Percentiles rank a stretch among this genome's conserved stretches.
Conservation (phyloP, 805 yeast genomes). For the Pichia membranifaciens region DNA sequence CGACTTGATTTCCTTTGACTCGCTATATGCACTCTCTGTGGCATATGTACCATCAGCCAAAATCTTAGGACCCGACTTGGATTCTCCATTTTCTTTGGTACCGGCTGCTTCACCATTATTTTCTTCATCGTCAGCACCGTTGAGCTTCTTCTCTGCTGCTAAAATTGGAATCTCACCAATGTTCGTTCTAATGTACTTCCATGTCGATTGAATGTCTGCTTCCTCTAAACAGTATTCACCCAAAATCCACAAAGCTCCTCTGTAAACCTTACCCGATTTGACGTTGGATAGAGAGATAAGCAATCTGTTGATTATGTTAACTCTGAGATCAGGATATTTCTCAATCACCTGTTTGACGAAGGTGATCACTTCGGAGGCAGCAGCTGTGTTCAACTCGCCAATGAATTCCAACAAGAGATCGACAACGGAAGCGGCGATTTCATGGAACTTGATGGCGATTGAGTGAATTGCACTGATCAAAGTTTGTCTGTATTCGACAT, state of each 20-base stretch:
- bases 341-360: slow-evolving; percentile 94
- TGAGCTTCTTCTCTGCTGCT: slow-evolving; percentile 55
- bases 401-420: slow-evolving; percentile 82
- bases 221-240: slow-evolving; percentile 85
- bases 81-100: slow-evolving; percentile 22
- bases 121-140: slow-evolving; percentile 15
- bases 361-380: slow-evolving; percentile 85
- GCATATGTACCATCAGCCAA: slow-evolving; percentile 99
- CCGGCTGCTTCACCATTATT: slow-evolving; percentile 12
- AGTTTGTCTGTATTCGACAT: slow-evolving; percentile 80
- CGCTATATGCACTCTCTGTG: slow-evolving; percentile 76
- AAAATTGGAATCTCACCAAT: slow-evolving; percentile 90
- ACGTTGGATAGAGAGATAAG: slow-evolving; percentile 56
- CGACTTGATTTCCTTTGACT: slow-evolving; percentile 27
- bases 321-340: slow-evolving; percentile 76
- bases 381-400: slow-evolving; percentile 73
- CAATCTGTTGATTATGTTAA: slow-evolving; percentile 57
- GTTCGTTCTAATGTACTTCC: slow-evolving; percentile 79
- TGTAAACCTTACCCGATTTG: slow-evolving; percentile 82
- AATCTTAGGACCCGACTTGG: slow-evolving; percentile 63
- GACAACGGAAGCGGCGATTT: slow-evolving; percentile 87
- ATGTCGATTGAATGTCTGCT: slow-evolving; percentile 67
- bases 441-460: slow-evolving; percentile 81
- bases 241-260: slow-evolving; percentile 92
- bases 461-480: slow-evolving; percentile 84